Evolutionary conservation across 305 asterid genomes (phyloP).

Genomic region (Striga hermonthica): DNA sequence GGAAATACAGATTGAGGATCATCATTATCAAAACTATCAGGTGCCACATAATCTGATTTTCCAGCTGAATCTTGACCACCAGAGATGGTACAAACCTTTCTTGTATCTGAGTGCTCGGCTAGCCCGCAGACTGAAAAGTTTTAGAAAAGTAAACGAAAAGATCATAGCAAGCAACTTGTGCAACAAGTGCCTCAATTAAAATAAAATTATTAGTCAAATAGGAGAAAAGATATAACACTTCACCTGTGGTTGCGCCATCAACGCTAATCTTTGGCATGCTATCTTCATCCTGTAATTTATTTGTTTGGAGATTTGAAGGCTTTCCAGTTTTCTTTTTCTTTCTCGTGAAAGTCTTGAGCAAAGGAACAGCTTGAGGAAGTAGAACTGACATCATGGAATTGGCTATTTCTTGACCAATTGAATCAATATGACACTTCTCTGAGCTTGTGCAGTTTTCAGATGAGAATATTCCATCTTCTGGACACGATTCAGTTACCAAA

Average conservation of each 20-base stretch:
- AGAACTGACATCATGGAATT: conserved; percentile 74
- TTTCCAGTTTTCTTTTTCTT: conserved; percentile 56
- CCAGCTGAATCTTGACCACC: conserved; percentile 37
- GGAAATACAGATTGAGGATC: conserved; percentile 42
- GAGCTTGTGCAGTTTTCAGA: conserved; percentile 39
- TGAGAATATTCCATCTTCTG: conserved; percentile 47
- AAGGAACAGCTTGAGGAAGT: conserved; percentile 84
- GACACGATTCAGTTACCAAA: conserved; percentile 48
- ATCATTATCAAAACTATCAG: conserved; percentile 71
- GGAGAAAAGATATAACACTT: conserved; percentile 35
- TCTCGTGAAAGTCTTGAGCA: conserved; percentile 70
- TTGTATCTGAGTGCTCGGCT: conserved; percentile 36
- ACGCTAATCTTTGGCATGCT: conserved; percentile 29
- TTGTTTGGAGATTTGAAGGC: conserved; percentile 31
- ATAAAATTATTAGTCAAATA: conserved; percentile 25
- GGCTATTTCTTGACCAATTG: conserved; percentile 56
- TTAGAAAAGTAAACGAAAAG: conserved; percentile 17
- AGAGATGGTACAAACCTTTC: conserved; percentile 30
- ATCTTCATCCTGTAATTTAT: conserved; percentile 38
- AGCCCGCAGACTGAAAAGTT: conserved; percentile 41
- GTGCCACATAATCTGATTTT: conserved; percentile 43
- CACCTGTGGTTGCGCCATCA: conserved; percentile 43
- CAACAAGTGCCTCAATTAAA: conserved; percentile 27
- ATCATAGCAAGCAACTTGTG: conserved; percentile 30
- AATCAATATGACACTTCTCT: conserved; percentile 52